Conservation (phyloP, 495 filamentous ascomycete species). For the Staphylotrichum longicolle region DNA sequence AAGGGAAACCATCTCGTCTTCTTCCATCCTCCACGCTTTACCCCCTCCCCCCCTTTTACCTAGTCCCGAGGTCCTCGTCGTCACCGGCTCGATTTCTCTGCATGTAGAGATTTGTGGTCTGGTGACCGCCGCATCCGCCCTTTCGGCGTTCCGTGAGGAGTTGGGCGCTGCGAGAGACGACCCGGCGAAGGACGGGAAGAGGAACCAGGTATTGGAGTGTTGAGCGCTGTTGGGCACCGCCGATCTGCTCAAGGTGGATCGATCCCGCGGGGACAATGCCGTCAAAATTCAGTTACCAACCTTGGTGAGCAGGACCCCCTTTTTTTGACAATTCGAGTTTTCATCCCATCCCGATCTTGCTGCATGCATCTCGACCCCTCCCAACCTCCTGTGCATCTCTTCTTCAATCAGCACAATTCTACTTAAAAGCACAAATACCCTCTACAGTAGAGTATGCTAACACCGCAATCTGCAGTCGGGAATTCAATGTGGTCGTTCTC, state of each 20-base stretch:
- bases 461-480: constrained; percentile 23
- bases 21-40: not conserved
- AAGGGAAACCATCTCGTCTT: constrained; percentile 13
- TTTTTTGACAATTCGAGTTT: not conserved
- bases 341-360: too few species aligned
- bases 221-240: constrained; percentile 6
- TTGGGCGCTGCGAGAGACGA: constrained; percentile 21
- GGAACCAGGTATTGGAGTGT: constrained; percentile 8
- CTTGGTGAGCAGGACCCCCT: constrained; percentile 29
- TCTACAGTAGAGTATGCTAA: constrained; percentile 13
- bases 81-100: constrained; percentile 23
- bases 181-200: constrained; percentile 11
- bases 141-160: constrained; percentile 33
- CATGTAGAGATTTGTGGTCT: constrained; percentile 28
- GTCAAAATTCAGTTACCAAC: constrained; percentile 32
- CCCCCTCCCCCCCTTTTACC: constrained; percentile 15
- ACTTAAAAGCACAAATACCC: too few species aligned
- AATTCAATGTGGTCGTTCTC: constrained; percentile 39
- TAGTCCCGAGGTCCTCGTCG: constrained; percentile 15
- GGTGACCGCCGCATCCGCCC: constrained; percentile 27
- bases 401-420: not conserved
- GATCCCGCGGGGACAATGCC: constrained; percentile 26
- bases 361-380: too few species aligned
- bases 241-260: constrained; percentile 17
- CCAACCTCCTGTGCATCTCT: not conserved